Base-by-base conservation (phyloP, 805 yeast genomes). In the Schwanniomyces occidentalis region DNA sequence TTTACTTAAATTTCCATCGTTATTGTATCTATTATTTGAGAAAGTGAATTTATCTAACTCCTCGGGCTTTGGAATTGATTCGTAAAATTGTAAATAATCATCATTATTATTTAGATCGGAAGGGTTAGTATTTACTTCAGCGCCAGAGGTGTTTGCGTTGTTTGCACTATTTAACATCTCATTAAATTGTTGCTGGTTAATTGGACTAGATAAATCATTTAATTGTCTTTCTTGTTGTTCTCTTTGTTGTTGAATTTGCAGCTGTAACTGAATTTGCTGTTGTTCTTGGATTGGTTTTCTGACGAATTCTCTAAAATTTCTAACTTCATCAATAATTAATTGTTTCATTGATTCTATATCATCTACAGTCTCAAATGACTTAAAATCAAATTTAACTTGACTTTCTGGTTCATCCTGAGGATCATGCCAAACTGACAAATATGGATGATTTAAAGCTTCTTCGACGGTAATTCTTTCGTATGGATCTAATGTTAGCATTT, bases 391-490 rank as follows among this genome's bases (percentile, higher is more conserved):
- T 49, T 85, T 84, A 2, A 76, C 71, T 29, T 78, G 76, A 56
- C 96, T 88, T 31, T 74, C 81, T 6, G 90, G 90, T 61, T 93
- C 98, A 56, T 93, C 98, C 19, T 76, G 75, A 5, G 96, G 93
- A 59, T 89, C 96, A 55, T 88, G 98, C 96, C 98, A 93, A 24
- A 89, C 80, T 34, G 83, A 75, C 34, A 93, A 65, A 56, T 93
- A 93, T 14, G 96, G 96, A 60, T 93, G 99, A 44, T 75, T 75
- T 37, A 93, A 71, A 0, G 98, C 97, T 42, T 89, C 87, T 41
- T 87, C 91, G 3, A 91, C 98, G 0, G 95, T 80, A 37, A 93
- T 87, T 61, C 99, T 76, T 52, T 80, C 78, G 38, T 75, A 75
- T 3, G 99, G 98, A 56, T 91, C 96, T 42, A 93, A 73, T n/a